phyloP scores from a whole-genome alignment of 495 filamentous ascomycete species.

The Trichoderma reesei region DNA sequence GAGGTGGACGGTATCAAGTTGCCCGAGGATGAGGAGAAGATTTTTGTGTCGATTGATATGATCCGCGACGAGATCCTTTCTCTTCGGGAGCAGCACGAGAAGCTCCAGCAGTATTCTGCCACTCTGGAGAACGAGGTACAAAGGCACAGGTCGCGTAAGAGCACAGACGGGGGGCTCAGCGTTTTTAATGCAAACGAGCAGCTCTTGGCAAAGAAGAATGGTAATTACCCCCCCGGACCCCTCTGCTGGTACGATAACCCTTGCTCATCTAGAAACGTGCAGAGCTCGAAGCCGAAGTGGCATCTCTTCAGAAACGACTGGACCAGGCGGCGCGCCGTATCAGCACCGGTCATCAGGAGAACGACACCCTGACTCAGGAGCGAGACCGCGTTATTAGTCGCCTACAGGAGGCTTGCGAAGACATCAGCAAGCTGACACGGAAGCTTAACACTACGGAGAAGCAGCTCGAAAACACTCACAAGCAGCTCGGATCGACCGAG shows the following conservation, averaged over 20 bases:
- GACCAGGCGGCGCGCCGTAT: conserved; percentile 38
- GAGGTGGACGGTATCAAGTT: conserved; percentile 30
- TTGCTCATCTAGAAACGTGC: neutral
- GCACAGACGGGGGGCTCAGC: neutral
- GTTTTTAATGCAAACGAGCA: conserved; percentile 23
- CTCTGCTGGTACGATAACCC: neutral
- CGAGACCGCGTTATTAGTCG: conserved; percentile 37
- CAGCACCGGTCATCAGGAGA: conserved; percentile 37
- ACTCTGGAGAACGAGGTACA: conserved; percentile 37
- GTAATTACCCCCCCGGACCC: conserved; percentile 14
- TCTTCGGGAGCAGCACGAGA: conserved; percentile 39
- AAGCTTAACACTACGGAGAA: conserved; percentile 17
- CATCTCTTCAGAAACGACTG: conserved; percentile 29
- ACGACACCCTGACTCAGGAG: conserved; percentile 33
- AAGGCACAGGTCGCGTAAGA: conserved; percentile 22
- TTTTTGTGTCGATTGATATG: conserved; percentile 45
- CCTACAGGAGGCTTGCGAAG: conserved; percentile 30
- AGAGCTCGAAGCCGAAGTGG: conserved; percentile 35
- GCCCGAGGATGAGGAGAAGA: conserved; percentile 37
- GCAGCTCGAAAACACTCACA: conserved; percentile 29
- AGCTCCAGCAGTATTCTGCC: conserved; percentile 38
- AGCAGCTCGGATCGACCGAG: conserved; percentile 24
- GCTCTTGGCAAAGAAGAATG: conserved; percentile 21
- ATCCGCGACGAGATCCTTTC: conserved; percentile 41
- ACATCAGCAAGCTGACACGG: conserved; percentile 28